These are phyloP conservation scores for Penicillium palitans DNA, from an alignment of 2,329 filamentous ascomycete genomes.

Conservation along the genomic window DNA sequence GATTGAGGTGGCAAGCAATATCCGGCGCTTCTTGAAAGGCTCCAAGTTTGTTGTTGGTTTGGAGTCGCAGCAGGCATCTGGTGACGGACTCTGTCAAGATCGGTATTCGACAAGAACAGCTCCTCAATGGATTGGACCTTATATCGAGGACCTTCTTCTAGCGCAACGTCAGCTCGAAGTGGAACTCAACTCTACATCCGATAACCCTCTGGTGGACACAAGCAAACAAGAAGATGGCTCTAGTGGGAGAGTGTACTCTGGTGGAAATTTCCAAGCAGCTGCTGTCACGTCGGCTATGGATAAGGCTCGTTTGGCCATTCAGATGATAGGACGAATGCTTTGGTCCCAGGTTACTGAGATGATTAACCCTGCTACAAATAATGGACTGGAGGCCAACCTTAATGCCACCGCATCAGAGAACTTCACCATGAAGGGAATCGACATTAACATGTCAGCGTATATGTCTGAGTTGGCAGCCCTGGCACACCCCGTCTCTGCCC, in stretches of 20 bases:
- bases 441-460: constrained; percentile 66
- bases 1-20: constrained; percentile 57
- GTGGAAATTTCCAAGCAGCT: constrained; percentile 68
- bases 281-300: constrained; percentile 66
- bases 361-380: constrained; percentile 60
- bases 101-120: constrained; percentile 65
- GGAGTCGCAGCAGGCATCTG: constrained; percentile 16
- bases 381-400: constrained; percentile 64
- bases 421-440: constrained; percentile 65
- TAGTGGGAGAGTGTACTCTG: constrained; percentile 54
- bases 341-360: constrained; percentile 65
- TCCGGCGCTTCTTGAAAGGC: constrained; percentile 51
- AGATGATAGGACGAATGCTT: constrained; percentile 62
- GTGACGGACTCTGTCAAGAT: constrained; percentile 56
- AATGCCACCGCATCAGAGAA: constrained; percentile 56
- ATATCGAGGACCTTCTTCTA: constrained; percentile 62
- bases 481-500: constrained; percentile 61
- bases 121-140: constrained; percentile 67
- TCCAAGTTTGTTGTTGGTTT: constrained; percentile 47
- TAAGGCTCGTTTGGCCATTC: constrained; percentile 54
- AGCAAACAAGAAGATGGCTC: constrained; percentile 10
- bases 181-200: constrained; percentile 67
- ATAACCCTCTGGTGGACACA: constrained; percentile 64
- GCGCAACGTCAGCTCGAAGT: constrained; percentile 57
- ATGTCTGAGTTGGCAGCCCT: constrained; percentile 63